These are phyloP conservation scores for Eremothecium cymbalariae DNA, from an alignment of 1,139 yeast genomes.

Conservation along the genomic window DNA sequence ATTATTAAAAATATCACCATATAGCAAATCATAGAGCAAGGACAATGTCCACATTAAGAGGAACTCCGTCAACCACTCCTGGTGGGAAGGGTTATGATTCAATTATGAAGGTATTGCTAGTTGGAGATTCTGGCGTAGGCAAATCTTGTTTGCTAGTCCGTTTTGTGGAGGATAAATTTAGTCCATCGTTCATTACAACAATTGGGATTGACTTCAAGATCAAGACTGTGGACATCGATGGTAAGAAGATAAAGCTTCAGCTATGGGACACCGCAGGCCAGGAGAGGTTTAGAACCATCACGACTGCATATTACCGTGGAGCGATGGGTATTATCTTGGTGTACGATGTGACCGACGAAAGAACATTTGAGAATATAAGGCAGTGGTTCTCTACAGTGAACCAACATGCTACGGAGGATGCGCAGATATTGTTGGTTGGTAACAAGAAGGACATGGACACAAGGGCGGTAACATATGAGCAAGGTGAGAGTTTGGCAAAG, in stretches of 20 bases:
- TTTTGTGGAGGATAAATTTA: constrained; percentile 94
- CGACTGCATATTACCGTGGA: constrained; percentile 96
- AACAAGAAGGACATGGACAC: constrained; percentile 79
- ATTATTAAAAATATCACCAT: constrained; percentile 2
- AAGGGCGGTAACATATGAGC: constrained; percentile 76
- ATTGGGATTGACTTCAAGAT: constrained; percentile 97
- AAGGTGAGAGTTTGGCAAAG: constrained; percentile 84
- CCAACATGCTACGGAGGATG: constrained; percentile 94
- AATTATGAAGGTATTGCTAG: constrained; percentile 85
- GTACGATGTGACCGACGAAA: constrained; percentile 92
- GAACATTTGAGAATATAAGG: constrained; percentile 75
- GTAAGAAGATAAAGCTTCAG: constrained; percentile 86
- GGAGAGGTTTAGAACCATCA: constrained; percentile 94
- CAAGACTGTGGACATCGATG: constrained; percentile 89
- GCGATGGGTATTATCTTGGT: constrained; percentile 97
- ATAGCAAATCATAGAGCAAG: background rate
- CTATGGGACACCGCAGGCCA: constrained; percentile 99
- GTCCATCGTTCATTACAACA: constrained; percentile 92
- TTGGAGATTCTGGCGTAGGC: constrained; percentile 97
- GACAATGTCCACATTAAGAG: constrained; percentile 27
- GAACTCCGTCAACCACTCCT: constrained; percentile 24
- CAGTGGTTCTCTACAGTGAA: constrained; percentile 93
- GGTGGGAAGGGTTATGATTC: constrained; percentile 72
- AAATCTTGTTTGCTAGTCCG: constrained; percentile 90
- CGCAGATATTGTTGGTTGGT: constrained; percentile 87